phyloP scores from a whole-genome alignment of 306 rosid species.

The Carpinus viminea region DNA sequence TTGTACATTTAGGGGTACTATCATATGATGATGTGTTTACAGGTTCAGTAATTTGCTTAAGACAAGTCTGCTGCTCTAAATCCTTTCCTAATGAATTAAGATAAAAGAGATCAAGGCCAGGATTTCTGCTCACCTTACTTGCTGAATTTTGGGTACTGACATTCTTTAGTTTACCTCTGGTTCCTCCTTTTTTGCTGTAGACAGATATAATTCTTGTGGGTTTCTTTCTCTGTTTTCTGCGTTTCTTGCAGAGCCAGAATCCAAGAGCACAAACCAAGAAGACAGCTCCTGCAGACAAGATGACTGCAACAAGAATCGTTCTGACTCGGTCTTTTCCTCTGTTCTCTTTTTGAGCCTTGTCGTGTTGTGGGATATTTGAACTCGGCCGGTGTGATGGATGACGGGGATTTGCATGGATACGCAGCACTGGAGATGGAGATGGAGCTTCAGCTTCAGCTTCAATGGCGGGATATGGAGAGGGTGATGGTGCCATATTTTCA shows the following conservation, averaged over 20 bases:
- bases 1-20: slow-evolving; percentile 14
- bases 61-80: slow-evolving; percentile 60
- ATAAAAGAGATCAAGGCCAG: slow-evolving; percentile 71
- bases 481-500: slow-evolving; percentile 54
- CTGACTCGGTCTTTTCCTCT: slow-evolving; percentile 38
- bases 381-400: slow-evolving; percentile 43
- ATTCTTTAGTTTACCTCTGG: slow-evolving; percentile 33
- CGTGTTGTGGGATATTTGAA: slow-evolving; percentile 26
- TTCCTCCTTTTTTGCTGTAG: slow-evolving; percentile 41
- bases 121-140: slow-evolving; percentile 62
- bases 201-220: slow-evolving; percentile 50
- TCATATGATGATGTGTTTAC: slow-evolving; percentile 22
- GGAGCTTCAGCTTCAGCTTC: slow-evolving; percentile 44
- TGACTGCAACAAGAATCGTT: slow-evolving; percentile 51
- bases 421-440: slow-evolving; percentile 35
- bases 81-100: slow-evolving; percentile 62
- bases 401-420: slow-evolving; percentile 44
- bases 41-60: slow-evolving; percentile 34
- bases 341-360: slow-evolving; percentile 33
- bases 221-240: slow-evolving; percentile 50
- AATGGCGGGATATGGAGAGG: slow-evolving; percentile 55
- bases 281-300: slow-evolving; percentile 59
- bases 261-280: slow-evolving; percentile 48
- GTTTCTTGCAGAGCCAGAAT: slow-evolving; percentile 57
- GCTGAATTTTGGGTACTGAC: slow-evolving; percentile 31